phyloP scores from a whole-genome alignment of 306 rosid genomes.

The Cucumis sativus region Cucumber_9930_V3 NC_026655.2:15634001-15634500 shows the following conservation, averaged over 20 bases:
- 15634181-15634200: conserved; percentile 20
- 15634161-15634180: conserved; percentile 32
- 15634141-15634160: conserved; percentile 21
- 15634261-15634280: conserved; percentile 41
- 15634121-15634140: neutral
- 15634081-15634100: conserved; percentile 16
- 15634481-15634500: conserved; percentile 6
- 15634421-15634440: conserved; percentile 14
- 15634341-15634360: conserved; percentile 4
- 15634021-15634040: conserved; percentile 12
- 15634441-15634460: conserved; percentile 18
- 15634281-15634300: conserved; percentile 35
- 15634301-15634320: conserved; percentile 14
- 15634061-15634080: conserved; percentile 14
- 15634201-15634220: conserved; percentile 19
- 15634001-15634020: conserved; percentile 15
- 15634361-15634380: conserved; percentile 15
- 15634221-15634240: too few species aligned
- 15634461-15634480: conserved; percentile 15
- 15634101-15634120: conserved; percentile 5
- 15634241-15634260: conserved; percentile 15
- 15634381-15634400: neutral
- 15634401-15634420: conserved; percentile 7
- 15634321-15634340: neutral
- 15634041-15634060: neutral